Evolutionary conservation across 176 grass and related monocot species (phyloP).

Genomic region (Oryza australiensis): DNA sequence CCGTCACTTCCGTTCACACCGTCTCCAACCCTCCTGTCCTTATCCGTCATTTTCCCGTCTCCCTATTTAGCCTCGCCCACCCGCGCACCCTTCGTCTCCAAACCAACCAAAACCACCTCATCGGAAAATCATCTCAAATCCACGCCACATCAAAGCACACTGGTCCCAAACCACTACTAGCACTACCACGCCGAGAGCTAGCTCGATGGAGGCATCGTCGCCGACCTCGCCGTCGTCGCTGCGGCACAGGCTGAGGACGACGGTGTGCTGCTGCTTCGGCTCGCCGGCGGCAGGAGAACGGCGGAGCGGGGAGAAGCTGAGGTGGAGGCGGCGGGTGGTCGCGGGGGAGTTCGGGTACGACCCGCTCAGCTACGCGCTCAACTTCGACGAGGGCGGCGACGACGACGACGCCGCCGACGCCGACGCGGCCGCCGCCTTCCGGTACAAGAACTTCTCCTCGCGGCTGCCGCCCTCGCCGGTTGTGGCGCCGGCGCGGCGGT

Average conservation of each 20-base stretch:
- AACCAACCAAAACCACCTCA: not conserved
- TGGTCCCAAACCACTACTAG: too few species aligned
- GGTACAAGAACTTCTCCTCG: conserved; percentile 54
- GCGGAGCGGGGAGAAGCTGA: conserved; percentile 6
- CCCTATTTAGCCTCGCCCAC: not conserved
- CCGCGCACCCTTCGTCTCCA: not conserved
- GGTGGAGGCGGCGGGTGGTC: conserved; percentile 36
- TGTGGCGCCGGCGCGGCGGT: not conserved
- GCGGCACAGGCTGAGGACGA: conserved; percentile 50
- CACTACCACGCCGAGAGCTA: not conserved
- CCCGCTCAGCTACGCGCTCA: conserved; percentile 85
- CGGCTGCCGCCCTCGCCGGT: conserved; percentile 48
- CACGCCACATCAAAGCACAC: not conserved
- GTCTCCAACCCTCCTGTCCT: conserved; percentile 4
- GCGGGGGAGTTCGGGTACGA: conserved; percentile 71
- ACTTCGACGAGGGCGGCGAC: conserved; percentile 76
- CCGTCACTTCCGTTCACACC: conserved; percentile 20
- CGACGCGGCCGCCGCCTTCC: conserved; percentile 26
- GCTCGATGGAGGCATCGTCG: conserved; percentile 34
- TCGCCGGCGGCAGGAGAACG: not conserved
- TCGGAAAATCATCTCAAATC: not conserved
- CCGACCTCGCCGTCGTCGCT: conserved; percentile 36
- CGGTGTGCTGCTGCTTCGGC: conserved; percentile 77
- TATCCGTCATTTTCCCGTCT: conserved; percentile 44
- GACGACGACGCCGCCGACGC: conserved; percentile 27